These are phyloP conservation scores for Plasmodium coatneyi DNA, from an alignment of 169 alveolate genomes.

Conservation along the genomic window DNA sequence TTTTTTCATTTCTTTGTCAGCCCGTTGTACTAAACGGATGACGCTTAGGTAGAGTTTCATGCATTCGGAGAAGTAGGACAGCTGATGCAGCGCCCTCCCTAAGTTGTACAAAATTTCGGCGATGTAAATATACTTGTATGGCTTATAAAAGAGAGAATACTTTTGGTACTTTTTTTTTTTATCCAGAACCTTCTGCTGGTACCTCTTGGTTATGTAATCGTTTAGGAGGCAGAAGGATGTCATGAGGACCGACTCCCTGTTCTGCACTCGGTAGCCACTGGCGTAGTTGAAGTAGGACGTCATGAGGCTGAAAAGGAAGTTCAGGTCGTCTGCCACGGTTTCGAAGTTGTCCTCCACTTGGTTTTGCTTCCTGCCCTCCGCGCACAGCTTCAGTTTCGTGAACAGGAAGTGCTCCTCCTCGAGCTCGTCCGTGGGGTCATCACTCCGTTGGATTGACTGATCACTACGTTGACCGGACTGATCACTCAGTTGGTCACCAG, in stretches of 20 bases:
- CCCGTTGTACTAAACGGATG: constrained; percentile 22
- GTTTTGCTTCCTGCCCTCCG: background rate
- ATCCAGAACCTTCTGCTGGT: constrained; percentile 37
- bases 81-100: constrained; percentile 62
- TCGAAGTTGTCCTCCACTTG: constrained; percentile 23
- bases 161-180: constrained; percentile 58
- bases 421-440: background rate
- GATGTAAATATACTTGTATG: constrained; percentile 49
- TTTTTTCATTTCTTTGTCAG: constrained; percentile 42
- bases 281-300: constrained; percentile 54
- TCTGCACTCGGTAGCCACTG: constrained; percentile 31
- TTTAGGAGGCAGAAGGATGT: constrained; percentile 72
- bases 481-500: background rate
- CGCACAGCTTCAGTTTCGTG: constrained; percentile 11
- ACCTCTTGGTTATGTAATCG: constrained; percentile 64
- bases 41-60: constrained; percentile 54
- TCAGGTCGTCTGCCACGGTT: constrained; percentile 19
- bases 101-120: constrained; percentile 68
- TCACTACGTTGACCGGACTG: background rate
- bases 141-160: constrained; percentile 43
- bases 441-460: background rate
- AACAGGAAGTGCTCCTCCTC: constrained; percentile 27
- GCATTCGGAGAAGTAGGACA: constrained; percentile 53
- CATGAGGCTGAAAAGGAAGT: constrained; percentile 60
- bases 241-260: constrained; percentile 62